Percentiles rank a stretch among this genome's conserved stretches.
Conservation (phyloP, 2,329 filamentous ascomycete species). For the Penicillium sp. region DNA sequence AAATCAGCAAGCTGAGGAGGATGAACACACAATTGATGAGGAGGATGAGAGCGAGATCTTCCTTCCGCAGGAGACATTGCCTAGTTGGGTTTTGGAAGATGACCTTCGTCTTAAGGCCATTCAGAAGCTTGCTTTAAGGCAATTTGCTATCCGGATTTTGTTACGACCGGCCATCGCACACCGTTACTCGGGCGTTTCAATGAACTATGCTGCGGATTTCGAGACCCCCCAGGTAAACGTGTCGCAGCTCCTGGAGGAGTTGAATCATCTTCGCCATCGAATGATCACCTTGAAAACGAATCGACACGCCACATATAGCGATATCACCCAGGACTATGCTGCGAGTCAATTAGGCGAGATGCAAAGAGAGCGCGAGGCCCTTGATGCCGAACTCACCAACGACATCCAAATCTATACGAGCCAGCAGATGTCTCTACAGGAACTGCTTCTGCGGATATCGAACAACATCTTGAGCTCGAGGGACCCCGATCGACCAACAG, state of each 20-base stretch:
- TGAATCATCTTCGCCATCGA: slow-evolving; percentile 31
- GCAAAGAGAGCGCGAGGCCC: slow-evolving; percentile 14
- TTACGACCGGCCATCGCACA: slow-evolving; percentile 40
- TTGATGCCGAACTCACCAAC: slow-evolving; percentile 29
- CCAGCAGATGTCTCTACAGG: slow-evolving; percentile 31
- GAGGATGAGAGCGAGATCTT: slow-evolving; percentile 17
- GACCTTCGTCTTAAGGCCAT: slow-evolving; percentile 35
- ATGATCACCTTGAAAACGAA: slow-evolving; percentile 30
- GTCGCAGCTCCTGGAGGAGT: slow-evolving; percentile 31
- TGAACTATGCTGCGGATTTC: slow-evolving; percentile 30
- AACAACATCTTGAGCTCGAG: slow-evolving; percentile 33
- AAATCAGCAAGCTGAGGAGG: slow-evolving; percentile 1
- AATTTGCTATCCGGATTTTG: slow-evolving; percentile 39
- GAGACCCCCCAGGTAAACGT: slow-evolving; percentile 29
- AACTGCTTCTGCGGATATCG: slow-evolving; percentile 35
- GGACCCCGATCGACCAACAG: slow-evolving; percentile 36
- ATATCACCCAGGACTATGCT: slow-evolving; percentile 30
- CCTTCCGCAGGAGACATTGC: slow-evolving; percentile 20
- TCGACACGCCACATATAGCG: slow-evolving; percentile 25
- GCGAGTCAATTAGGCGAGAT: slow-evolving; percentile 16
- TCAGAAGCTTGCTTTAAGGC: slow-evolving; percentile 37
- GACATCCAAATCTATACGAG: slow-evolving; percentile 29
- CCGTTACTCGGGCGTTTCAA: slow-evolving; percentile 33
- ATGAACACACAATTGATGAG: slow-evolving; percentile 12
- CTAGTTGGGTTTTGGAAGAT: slow-evolving; percentile 29